Conservation (phyloP, 1,139 yeast genomes). For the Wickerhamiella infanticola region DNA sequence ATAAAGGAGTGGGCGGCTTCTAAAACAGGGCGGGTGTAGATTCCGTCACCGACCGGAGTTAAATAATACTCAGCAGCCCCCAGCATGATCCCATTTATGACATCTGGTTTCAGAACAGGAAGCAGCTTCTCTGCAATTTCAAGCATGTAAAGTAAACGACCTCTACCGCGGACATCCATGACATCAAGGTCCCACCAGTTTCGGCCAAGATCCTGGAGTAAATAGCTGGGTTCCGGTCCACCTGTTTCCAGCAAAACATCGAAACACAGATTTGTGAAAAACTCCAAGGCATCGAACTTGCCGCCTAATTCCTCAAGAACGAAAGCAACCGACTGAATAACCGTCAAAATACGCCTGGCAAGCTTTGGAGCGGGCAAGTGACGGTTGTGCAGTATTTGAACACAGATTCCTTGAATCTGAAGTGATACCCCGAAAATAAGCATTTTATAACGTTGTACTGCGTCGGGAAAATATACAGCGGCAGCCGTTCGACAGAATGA, state of each 20-base stretch:
- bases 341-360: constrained; percentile 29
- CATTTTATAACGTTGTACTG: constrained; percentile 21
- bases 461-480: constrained; percentile 1
- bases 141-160: constrained; percentile 40
- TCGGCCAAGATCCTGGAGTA: constrained; percentile 1
- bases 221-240: neutral
- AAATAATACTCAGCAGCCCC: constrained; percentile 33
- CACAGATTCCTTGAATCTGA: constrained; percentile 40
- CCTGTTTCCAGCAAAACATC: constrained; percentile 28
- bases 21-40: constrained; percentile 26
- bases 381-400: constrained; percentile 22
- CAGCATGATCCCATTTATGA: constrained; percentile 27
- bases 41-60: constrained; percentile 17
- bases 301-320: constrained; percentile 50
- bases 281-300: constrained; percentile 56
- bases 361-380: constrained; percentile 15
- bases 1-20: constrained; percentile 61
- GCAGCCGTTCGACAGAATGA: constrained; percentile 6
- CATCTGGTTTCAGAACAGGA: constrained; percentile 24
- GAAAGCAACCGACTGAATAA: constrained; percentile 40
- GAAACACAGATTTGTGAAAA: constrained; percentile 39
- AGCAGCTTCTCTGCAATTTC: constrained; percentile 45
- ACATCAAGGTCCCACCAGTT: constrained; percentile 1
- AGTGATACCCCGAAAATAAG: constrained; percentile 37
- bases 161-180: constrained; percentile 22